Base-by-base conservation (phyloP, 495 filamentous ascomycete genomes). In the Penicillium daleae region DNA sequence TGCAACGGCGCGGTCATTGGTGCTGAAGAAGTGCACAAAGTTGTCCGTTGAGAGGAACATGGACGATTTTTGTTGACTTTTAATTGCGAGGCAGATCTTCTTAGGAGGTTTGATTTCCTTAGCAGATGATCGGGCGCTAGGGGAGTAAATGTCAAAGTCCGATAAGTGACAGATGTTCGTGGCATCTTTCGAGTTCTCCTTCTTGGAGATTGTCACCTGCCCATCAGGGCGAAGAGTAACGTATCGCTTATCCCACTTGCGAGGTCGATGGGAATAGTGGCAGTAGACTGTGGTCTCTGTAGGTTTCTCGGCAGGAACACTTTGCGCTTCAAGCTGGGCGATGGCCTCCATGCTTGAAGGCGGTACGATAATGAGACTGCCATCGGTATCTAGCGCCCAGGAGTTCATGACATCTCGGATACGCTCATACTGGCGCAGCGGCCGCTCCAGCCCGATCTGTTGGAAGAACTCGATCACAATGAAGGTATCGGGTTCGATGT, bases 21-120 rank as follows among this genome's bases (percentile, higher is more conserved):
- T 92, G 44, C 86, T 86, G 76, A 99, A 96, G 73, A 93, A 97
- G 63, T 98, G 94, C 12, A 96, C 88, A 72, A 91, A 99, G 59
- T 93, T 92, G 26, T 90, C 86, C 0, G 88, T 90, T 35, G 87
- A 88, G 37, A 91, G 70, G 68, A 98, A 99, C 70, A 97, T 87
- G 35, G 83, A 89, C 6, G 89, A 88, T 67, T 96, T 97, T 70
- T 98, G 89, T 74, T 97, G 95, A 63, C 92, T 96, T 72, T 97
- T 97, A 65, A 99, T 83, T 4, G 92, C 93, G 69, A 89, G 93
- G 73, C 92, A 97, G 57, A 88, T 80, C 68, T 87, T 89, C 67
- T 92, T 93, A 0, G 91, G 91, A 1, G 90, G 88, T 64, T 85
- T 90, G 59, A 93, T 76, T 17, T 73, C 80, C 59, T 87, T 84